Conservation (phyloP, 2,329 filamentous ascomycete genomes). For the Alternaria infectoria region DNA sequence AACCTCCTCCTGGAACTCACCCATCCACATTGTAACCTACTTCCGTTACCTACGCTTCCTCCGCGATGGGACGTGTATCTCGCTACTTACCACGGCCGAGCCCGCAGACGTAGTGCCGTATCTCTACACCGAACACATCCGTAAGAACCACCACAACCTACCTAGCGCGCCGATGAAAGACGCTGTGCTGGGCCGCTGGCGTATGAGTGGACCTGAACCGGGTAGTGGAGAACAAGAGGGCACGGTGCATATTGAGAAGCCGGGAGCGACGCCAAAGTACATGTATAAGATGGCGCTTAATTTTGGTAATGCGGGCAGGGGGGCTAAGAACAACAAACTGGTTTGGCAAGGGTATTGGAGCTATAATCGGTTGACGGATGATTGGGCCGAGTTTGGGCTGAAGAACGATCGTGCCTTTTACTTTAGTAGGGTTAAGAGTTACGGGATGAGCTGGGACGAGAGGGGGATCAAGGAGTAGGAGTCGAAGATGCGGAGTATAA, state of each 20-base stretch:
- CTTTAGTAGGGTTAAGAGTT: conserved; percentile 68
- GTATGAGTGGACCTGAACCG: conserved; percentile 60
- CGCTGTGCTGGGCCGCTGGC: conserved; percentile 71
- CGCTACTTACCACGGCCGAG: conserved; percentile 79
- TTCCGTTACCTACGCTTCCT: conserved; percentile 97
- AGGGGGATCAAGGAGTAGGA: conserved; percentile 14
- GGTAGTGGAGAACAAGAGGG: conserved; percentile 39
- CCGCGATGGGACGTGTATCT: conserved; percentile 83
- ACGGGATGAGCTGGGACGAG: conserved; percentile 52
- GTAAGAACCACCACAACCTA: conserved; percentile 51
- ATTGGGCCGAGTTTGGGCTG: conserved; percentile 81
- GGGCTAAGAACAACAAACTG: conserved; percentile 81
- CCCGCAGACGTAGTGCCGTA: conserved; percentile 88
- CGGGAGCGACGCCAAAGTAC: conserved; percentile 80
- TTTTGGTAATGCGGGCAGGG: conserved; percentile 66
- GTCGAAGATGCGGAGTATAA: not conserved
- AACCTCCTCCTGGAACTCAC: conserved; percentile 75
- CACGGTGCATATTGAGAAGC: conserved; percentile 78
- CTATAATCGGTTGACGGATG: conserved; percentile 87
- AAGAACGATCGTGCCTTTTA: conserved; percentile 68
- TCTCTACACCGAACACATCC: conserved; percentile 73
- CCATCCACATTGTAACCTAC: conserved; percentile 95
- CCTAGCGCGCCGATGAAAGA: conserved; percentile 68
- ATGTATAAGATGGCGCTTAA: conserved; percentile 81
- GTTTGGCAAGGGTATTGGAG: conserved; percentile 90